Percentiles rank a stretch among this genome's conserved stretches.
phyloP scores from a whole-genome alignment of 345 rosid genomes.

The Pistacia integerrima region DNA sequence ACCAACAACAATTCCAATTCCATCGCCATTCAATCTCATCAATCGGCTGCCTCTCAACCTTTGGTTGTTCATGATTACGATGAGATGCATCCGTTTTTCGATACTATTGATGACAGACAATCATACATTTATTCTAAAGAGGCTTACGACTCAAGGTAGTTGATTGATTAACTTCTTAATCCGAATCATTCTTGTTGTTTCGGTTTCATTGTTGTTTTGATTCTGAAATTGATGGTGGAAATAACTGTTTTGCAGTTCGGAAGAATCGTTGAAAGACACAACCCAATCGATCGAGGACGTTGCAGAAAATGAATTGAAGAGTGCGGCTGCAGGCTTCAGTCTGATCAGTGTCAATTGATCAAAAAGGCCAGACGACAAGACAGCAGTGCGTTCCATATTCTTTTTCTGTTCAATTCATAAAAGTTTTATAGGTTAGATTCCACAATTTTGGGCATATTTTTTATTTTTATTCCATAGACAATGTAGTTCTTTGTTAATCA shows the following conservation, averaged over 20 bases:
- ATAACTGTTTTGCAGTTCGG: slow-evolving; percentile 51
- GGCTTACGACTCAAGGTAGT: slow-evolving; percentile 57
- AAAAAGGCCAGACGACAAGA: slow-evolving; percentile 7
- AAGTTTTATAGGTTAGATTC: slow-evolving; percentile 10
- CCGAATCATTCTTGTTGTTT: too few relatives aligned
- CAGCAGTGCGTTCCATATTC: slow-evolving; percentile 12
- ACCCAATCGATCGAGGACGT: slow-evolving; percentile 49
- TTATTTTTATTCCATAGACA: not conserved
- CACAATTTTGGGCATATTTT: slow-evolving; percentile 14
- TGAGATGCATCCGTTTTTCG: slow-evolving; percentile 77
- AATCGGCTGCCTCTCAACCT: slow-evolving; percentile 43
- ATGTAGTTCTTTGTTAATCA: not conserved
- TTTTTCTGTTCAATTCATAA: not conserved
- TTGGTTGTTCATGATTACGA: slow-evolving; percentile 57
- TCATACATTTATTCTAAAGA: slow-evolving; percentile 72
- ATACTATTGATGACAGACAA: slow-evolving; percentile 78
- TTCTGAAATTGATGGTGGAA: too few relatives aligned
- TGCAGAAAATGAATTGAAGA: slow-evolving; percentile 76
- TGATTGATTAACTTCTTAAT: too few relatives aligned
- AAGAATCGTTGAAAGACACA: slow-evolving; percentile 58
- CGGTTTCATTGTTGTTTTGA: too few relatives aligned
- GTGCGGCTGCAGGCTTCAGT: slow-evolving; percentile 82
- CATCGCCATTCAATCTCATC: slow-evolving; percentile 55
- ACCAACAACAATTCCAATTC: slow-evolving; percentile 25
- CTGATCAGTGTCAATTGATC: slow-evolving; percentile 73